These are phyloP conservation scores for Solanum etuberosum DNA, from an alignment of 257 asterid species.

Conservation along the genomic window DNA sequence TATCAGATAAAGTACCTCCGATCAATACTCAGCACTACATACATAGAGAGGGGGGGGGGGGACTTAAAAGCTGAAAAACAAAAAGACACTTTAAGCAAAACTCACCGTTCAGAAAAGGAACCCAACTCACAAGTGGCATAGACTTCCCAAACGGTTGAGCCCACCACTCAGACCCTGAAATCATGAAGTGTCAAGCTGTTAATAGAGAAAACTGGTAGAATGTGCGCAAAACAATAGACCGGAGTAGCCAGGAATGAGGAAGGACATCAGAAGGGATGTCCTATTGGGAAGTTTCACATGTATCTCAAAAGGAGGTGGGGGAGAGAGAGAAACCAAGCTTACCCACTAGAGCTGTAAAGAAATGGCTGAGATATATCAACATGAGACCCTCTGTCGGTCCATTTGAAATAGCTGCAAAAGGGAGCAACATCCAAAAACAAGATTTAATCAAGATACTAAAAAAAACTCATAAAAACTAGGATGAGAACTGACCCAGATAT, in stretches of 20 bases:
- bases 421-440: neutral
- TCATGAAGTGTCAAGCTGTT: constrained; percentile 6
- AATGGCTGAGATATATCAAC: constrained; percentile 60
- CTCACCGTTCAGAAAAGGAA: constrained; percentile 69
- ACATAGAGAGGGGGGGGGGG: too few species aligned
- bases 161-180: constrained; percentile 94
- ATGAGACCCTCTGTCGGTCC: constrained; percentile 89
- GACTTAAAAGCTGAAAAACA: neutral
- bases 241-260: neutral
- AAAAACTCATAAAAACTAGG: neutral
- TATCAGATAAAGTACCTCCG: neutral
- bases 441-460: neutral
- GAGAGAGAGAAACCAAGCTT: constrained; percentile 29
- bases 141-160: constrained; percentile 63
- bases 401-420: constrained; percentile 66
- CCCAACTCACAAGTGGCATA: constrained; percentile 61
- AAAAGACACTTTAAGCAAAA: neutral
- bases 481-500: neutral
- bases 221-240: neutral
- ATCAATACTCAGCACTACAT: neutral
- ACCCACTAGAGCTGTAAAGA: constrained; percentile 53
- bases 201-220: neutral
- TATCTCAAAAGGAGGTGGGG: neutral
- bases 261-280: neutral
- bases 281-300: neutral